These are phyloP conservation scores for Vararia minispora DNA, from an alignment of 768 basidiomycete genomes.

Conservation along the genomic window DNA sequence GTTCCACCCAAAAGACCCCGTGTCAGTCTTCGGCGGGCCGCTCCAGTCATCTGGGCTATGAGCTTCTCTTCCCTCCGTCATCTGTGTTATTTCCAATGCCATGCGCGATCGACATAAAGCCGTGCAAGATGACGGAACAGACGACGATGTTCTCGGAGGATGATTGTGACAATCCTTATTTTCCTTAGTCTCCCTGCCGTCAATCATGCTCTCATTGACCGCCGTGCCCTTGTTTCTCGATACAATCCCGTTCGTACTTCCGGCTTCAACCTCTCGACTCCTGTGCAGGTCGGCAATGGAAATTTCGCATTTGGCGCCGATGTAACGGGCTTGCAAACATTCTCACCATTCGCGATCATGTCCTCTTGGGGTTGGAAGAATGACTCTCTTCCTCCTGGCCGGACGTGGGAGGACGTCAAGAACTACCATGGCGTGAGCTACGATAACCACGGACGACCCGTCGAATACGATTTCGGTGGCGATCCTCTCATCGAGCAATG, in stretches of 20 bases:
- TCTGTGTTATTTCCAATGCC: too few species aligned
- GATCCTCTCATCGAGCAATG: conserved; percentile 36
- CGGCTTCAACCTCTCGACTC: conserved; percentile 34
- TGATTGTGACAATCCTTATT: neutral
- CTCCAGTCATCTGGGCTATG: too few species aligned
- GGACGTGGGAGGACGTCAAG: conserved; percentile 32
- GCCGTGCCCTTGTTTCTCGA: conserved; percentile 31
- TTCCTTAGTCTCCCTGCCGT: neutral
- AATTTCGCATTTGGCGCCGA: conserved; percentile 53
- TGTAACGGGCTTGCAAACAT: conserved; percentile 46
- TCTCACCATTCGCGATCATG: conserved; percentile 43
- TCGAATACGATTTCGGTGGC: conserved; percentile 41
- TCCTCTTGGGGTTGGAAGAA: conserved; percentile 56
- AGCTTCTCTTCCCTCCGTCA: too few species aligned
- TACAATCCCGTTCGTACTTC: conserved; percentile 43
- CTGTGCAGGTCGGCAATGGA: conserved; percentile 52
- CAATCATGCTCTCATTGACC: conserved; percentile 24
- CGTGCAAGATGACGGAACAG: neutral
- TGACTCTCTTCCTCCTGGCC: conserved; percentile 35
- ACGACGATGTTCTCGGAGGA: conserved; percentile 1
- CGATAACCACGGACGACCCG: conserved; percentile 37
- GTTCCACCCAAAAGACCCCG: too few species aligned
- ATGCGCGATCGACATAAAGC: too few species aligned
- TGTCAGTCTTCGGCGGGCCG: too few species aligned
- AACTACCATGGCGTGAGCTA: conserved; percentile 37